Evolutionary conservation across 768 basidiomycete genomes (phyloP).

Genomic region (Pisolithus sp.): DNA sequence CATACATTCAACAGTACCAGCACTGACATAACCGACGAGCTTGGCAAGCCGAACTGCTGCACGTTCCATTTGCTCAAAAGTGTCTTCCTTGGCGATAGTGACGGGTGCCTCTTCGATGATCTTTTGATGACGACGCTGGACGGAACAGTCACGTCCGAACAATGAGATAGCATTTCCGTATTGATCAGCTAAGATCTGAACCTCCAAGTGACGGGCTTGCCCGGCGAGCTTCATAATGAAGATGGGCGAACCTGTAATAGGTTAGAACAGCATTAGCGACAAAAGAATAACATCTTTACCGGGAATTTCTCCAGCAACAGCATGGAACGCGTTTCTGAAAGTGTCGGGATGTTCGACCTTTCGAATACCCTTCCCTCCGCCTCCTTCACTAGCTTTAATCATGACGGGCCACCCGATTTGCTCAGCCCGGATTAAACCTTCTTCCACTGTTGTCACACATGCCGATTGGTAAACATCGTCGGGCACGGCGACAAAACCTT

Average conservation of each 20-base stretch:
- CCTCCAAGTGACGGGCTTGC: constrained; percentile 94
- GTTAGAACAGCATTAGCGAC: constrained; percentile 6
- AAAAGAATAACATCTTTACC: constrained; percentile 42
- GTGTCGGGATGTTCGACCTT: constrained; percentile 83
- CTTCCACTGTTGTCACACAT: constrained; percentile 82
- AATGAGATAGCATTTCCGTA: constrained; percentile 99
- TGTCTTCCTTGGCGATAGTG: constrained; percentile 88
- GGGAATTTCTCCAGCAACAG: constrained; percentile 93
- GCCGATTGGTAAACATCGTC: constrained; percentile 85
- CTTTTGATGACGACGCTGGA: constrained; percentile 98
- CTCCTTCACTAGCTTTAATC: constrained; percentile 99
- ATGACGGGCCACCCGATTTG: constrained; percentile 95
- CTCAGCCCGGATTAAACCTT: constrained; percentile 78
- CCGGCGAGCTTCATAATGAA: constrained; percentile 99
- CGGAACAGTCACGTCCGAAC: constrained; percentile 98
- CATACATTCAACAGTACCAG: constrained; percentile 96
- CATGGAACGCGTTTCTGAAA: constrained; percentile 92
- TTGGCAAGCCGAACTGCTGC: constrained; percentile 99
- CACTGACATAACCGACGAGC: constrained; percentile 97
- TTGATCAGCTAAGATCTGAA: constrained; percentile 97
- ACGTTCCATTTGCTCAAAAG: constrained; percentile 96
- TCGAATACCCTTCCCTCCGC: constrained; percentile 97
- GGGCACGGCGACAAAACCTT: constrained; percentile 91
- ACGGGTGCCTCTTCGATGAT: constrained; percentile 99
- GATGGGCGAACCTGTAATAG: constrained; percentile 77